Evolutionary conservation across 73 alveolate species (phyloP).

Genomic region (Paramecium bursaria): DNA sequence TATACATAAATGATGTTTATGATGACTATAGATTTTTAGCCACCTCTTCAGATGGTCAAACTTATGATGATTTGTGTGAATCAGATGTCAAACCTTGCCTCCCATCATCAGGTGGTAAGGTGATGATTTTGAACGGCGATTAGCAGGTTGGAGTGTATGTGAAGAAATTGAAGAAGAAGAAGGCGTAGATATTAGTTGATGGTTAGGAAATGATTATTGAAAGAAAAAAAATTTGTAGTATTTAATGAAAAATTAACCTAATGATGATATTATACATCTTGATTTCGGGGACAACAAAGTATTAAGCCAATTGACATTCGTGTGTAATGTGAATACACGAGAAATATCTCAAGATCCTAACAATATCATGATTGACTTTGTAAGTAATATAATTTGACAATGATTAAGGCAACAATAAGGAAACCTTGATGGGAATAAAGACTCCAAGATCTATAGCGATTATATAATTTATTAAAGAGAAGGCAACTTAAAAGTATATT

Average conservation of each 20-base stretch:
- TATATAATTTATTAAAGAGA: not conserved
- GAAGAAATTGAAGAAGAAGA: not conserved
- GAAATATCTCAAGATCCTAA: conserved; percentile 55
- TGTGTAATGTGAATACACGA: conserved; percentile 14
- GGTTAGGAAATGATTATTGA: too few relatives aligned
- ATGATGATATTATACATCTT: too few relatives aligned
- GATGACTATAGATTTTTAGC: conserved; percentile 31
- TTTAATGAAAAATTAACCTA: too few relatives aligned
- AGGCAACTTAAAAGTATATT: not conserved
- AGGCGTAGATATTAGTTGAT: too few relatives aligned
- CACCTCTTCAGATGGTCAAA: not conserved
- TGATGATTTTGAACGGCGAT: not conserved
- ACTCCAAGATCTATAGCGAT: conserved; percentile 10
- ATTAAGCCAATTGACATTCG: too few relatives aligned
- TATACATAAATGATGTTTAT: not conserved
- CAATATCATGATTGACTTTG: not conserved
- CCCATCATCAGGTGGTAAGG: conserved; percentile 17
- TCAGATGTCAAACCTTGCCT: conserved; percentile 4
- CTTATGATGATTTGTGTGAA: not conserved
- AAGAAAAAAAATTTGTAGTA: too few relatives aligned
- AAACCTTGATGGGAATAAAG: conserved; percentile 7
- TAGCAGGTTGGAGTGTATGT: too few relatives aligned
- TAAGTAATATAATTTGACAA: not conserved
- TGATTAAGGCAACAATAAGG: conserved; percentile 10
- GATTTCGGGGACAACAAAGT: too few relatives aligned